phyloP scores from a whole-genome alignment of 768 basidiomycete genomes.

The Steccherinum ochraceum region DNA sequence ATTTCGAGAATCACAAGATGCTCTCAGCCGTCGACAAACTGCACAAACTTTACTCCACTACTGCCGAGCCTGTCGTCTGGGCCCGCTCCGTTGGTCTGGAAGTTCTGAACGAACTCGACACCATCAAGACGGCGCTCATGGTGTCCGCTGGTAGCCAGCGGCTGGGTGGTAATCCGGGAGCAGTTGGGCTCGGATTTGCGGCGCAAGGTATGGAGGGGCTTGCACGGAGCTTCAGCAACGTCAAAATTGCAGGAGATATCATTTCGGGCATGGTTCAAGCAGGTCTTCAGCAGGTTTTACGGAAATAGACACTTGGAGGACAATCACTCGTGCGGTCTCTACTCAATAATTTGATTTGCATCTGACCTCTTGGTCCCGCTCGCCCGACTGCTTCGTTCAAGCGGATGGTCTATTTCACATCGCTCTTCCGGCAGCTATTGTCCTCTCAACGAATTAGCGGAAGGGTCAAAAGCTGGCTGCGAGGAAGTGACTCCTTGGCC shows the following conservation, averaged over 20 bases:
- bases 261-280: conserved; percentile 11
- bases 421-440: too few relatives aligned
- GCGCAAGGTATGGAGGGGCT: conserved; percentile 39
- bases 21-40: conserved; percentile 86
- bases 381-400: too few relatives aligned
- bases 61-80: conserved; percentile 72
- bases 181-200: conserved; percentile 19
- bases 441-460: too few relatives aligned
- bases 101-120: conserved; percentile 82
- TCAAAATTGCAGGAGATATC: conserved; percentile 24
- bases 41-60: conserved; percentile 76
- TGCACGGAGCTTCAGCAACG: conserved; percentile 28
- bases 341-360: too few relatives aligned
- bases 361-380: too few relatives aligned
- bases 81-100: conserved; percentile 84
- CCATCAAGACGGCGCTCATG: conserved; percentile 82
- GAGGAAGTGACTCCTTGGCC: too few relatives aligned
- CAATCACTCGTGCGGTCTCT: too few relatives aligned
- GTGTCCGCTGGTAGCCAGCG: conserved; percentile 55
- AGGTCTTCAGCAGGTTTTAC: conserved; percentile 13
- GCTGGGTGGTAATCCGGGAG: conserved; percentile 1
- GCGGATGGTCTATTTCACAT: too few relatives aligned
- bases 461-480: too few relatives aligned
- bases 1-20: conserved; percentile 79
- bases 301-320: too few relatives aligned